Evolutionary conservation across 2,329 filamentous ascomycete genomes (phyloP).

Genomic region (Fusarium begoniae): DNA sequence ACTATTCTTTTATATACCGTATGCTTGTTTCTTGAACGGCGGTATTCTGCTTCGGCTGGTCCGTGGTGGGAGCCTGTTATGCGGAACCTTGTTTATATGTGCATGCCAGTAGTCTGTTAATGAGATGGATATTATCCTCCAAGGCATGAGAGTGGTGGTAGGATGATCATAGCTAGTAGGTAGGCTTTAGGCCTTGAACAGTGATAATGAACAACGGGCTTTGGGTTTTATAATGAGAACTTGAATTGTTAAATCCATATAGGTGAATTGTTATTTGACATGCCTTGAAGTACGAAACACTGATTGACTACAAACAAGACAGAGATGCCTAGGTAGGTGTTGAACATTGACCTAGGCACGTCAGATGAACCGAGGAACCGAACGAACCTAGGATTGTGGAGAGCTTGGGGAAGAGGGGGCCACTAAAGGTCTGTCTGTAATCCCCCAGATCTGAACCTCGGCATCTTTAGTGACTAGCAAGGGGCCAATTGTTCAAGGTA

Average conservation of each 20-base stretch:
- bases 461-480: constrained; percentile 26
- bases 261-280: background rate
- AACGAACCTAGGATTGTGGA: constrained; percentile 20
- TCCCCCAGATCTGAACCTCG: constrained; percentile 37
- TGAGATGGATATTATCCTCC: constrained; percentile 16
- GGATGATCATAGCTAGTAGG: constrained; percentile 28
- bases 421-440: background rate
- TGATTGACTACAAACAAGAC: background rate
- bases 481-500: constrained; percentile 15
- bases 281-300: background rate
- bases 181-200: constrained; percentile 21
- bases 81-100: constrained; percentile 36
- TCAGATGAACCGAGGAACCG: constrained; percentile 15
- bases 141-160: constrained; percentile 31
- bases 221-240: constrained; percentile 16
- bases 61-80: constrained; percentile 42
- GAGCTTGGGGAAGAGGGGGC: constrained; percentile 36
- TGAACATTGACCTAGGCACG: background rate
- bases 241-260: background rate
- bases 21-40: constrained; percentile 36
- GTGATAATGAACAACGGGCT: constrained; percentile 35
- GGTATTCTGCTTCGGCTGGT: constrained; percentile 48
- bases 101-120: constrained; percentile 31
- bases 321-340: background rate
- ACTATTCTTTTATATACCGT: constrained; percentile 42